A percentile compares a stretch with the other conserved stretches of the same genome.
phyloP scores from a whole-genome alignment of 148 eudicot genomes.

The Chenopodium quinoa region DNA sequence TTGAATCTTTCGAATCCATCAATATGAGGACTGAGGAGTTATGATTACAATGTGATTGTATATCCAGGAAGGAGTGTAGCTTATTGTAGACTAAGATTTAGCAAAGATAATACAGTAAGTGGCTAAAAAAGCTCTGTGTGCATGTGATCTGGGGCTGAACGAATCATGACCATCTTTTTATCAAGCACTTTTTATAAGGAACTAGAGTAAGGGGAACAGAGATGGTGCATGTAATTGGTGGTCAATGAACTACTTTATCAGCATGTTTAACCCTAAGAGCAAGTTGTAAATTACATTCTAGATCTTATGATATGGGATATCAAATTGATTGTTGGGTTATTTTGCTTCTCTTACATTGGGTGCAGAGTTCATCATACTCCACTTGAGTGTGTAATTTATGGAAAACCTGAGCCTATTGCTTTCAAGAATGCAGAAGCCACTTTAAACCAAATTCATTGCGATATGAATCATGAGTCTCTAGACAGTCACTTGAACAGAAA shows the following conservation, averaged over 20 bases:
- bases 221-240: background rate
- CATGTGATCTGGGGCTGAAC: background rate
- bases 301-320: background rate
- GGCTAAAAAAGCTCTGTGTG: background rate
- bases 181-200: too few relatives aligned
- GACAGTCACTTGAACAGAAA: background rate
- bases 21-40: too few relatives aligned
- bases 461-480: background rate
- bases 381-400: constrained; percentile 40
- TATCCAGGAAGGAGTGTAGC: too few relatives aligned
- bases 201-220: background rate
- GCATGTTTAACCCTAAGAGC: background rate
- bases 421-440: constrained; percentile 48
- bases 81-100: too few relatives aligned
- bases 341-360: constrained; percentile 1
- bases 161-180: background rate
- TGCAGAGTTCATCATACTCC: constrained; percentile 49
- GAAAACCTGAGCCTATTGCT: constrained; percentile 56
- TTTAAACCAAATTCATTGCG: constrained; percentile 34
- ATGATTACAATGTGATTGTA: too few relatives aligned
- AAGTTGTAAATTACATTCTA: background rate
- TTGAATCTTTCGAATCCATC: too few relatives aligned
- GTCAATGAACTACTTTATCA: background rate
- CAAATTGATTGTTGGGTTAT: background rate
- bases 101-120: background rate